Base-by-base conservation (phyloP, 192 early-diverging fungal species). In the Linnemannia zychae region DNA sequence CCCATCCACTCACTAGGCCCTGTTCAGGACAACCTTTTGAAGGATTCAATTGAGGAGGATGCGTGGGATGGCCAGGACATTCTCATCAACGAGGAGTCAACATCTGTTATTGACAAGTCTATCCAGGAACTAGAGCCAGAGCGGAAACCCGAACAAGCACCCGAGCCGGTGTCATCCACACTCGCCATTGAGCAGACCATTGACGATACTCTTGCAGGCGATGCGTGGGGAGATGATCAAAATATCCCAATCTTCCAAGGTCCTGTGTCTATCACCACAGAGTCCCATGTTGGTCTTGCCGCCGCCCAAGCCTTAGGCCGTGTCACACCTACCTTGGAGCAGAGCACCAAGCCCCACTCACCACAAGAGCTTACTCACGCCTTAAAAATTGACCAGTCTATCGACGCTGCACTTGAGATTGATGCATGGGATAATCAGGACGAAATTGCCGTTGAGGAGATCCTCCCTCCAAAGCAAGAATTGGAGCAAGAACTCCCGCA, bases 221-320 rank as follows among this genome's bases (percentile, higher is more conserved):
- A 77, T 36, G 47, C 75, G 34, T 77, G 75, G 67, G 76, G 36
- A 16, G 76, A 78, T 17, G 47, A 78, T 18, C 67, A 78, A 17
- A 31, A 40, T 24, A 40, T 40, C 9, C 46, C 24, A 12, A 3
- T 13, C 57, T 3, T 13, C 28, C 57, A 63, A 63, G 57, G 17
- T 0, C 20, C 34, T 20, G 22, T 1, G 73, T 12, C 37, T 28
- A 7, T 31, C 20, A 20, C n/a, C 4, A 11, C 49, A 0, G 44
- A 12, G 1, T 15, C 28, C 37, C 11, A 7, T 16, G 16, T 50
- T 7, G 49, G n/a, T n/a, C n/a, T 33, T 34, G 18, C 34, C 3
- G 28, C 12, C 18, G n/a, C 71, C 16, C 11, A 38, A 24, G 7
- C 34, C n/a, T 20, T n/a, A 24, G 38, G 7, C 13, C 24, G 16